These are phyloP conservation scores for Citrullus colocynthis DNA, from an alignment of 306 rosid species.

Conservation along the genomic window DNA sequence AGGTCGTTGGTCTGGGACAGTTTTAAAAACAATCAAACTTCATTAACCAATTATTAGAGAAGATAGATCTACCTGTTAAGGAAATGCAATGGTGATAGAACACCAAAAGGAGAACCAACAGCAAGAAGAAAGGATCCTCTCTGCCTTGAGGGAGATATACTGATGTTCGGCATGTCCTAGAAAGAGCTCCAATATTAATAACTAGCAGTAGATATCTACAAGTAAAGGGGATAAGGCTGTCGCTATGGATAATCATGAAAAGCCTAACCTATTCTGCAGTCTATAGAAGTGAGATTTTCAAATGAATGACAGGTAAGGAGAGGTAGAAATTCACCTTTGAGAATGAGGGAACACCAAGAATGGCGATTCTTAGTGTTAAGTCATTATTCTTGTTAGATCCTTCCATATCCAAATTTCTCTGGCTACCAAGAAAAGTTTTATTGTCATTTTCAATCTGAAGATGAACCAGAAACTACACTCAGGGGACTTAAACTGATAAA, in stretches of 20 bases:
- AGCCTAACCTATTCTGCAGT: background rate
- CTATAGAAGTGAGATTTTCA: background rate
- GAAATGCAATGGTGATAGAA: conserved; percentile 82
- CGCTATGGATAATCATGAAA: background rate
- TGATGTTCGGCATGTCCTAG: conserved; percentile 42
- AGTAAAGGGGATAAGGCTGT: background rate
- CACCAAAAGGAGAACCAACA: conserved; percentile 94
- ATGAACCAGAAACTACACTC: conserved; percentile 13
- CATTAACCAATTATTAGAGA: background rate
- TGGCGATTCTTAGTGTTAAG: conserved; percentile 63
- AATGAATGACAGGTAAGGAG: background rate
- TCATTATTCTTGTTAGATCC: conserved; percentile 36
- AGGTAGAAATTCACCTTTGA: conserved; percentile 34
- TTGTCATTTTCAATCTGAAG: conserved; percentile 19
- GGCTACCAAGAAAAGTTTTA: conserved; percentile 20
- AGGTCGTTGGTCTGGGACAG: background rate
- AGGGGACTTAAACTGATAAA: background rate
- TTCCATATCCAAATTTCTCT: conserved; percentile 41
- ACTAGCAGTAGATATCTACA: conserved; percentile 2
- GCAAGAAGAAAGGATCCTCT: conserved; percentile 76
- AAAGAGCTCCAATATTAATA: conserved; percentile 18
- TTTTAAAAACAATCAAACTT: background rate
- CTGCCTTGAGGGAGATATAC: conserved; percentile 39
- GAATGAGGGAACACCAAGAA: conserved; percentile 58
- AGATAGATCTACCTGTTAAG: conserved; percentile 55